A percentile compares a stretch with the other conserved stretches of the same genome.
phyloP scores from a whole-genome alignment of 2,329 filamentous ascomycete species.

The Trichoderma guizhouense region DNA sequence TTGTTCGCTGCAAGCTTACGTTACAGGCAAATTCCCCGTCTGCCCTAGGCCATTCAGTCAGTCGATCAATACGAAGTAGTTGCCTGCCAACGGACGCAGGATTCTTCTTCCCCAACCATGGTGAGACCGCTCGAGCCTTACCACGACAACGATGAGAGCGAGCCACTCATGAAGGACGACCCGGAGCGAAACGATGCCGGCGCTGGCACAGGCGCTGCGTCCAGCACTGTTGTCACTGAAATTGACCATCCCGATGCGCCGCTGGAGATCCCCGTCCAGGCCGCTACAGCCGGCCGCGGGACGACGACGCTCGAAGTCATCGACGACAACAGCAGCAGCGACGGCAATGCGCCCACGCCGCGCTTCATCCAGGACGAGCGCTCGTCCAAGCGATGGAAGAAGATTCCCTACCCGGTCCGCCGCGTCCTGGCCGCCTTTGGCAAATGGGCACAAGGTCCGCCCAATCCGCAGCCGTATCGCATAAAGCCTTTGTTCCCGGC shows the following conservation, averaged over 20 bases:
- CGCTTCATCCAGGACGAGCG: slow-evolving; percentile 58
- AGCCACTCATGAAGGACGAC: slow-evolving; percentile 40
- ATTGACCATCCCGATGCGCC: slow-evolving; percentile 42
- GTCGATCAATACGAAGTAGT: background rate
- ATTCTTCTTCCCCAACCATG: slow-evolving; percentile 27
- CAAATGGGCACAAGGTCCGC: slow-evolving; percentile 55
- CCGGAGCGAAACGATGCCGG: slow-evolving; percentile 31
- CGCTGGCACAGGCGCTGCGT: slow-evolving; percentile 18
- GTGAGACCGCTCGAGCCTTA: slow-evolving; percentile 28
- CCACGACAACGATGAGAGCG: slow-evolving; percentile 35
- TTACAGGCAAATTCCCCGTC: background rate
- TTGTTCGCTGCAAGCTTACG: slow-evolving; percentile 3
- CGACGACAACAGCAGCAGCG: slow-evolving; percentile 37
- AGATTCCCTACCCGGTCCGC: slow-evolving; percentile 56
- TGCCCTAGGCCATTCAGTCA: background rate
- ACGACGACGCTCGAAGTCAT: slow-evolving; percentile 40
- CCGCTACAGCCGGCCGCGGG: background rate
- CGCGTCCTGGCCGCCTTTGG: slow-evolving; percentile 41
- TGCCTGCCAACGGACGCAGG: background rate
- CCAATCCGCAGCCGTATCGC: slow-evolving; percentile 43
- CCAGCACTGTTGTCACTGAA: slow-evolving; percentile 19
- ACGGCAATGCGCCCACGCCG: slow-evolving; percentile 45
- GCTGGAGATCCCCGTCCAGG: slow-evolving; percentile 31
- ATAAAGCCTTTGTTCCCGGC: slow-evolving; percentile 61
- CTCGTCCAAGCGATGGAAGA: slow-evolving; percentile 48